Evolutionary conservation across 2,329 filamentous ascomycete genomes (phyloP).

Genomic region (Emergomyces orientalis): DNA sequence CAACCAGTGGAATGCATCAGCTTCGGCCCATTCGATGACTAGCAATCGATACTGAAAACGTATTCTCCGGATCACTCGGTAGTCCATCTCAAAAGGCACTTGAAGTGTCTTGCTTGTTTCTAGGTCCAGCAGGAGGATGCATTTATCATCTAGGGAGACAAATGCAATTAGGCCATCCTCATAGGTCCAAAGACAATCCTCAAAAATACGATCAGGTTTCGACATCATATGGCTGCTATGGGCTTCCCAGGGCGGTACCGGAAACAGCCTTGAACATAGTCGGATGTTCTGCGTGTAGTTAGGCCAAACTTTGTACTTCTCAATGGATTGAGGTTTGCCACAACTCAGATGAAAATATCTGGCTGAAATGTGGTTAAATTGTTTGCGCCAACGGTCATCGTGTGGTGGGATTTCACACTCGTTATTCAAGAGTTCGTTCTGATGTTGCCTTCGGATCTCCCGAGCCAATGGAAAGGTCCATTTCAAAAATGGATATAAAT

Average conservation of each 20-base stretch:
- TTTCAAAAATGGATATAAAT: conserved; percentile 42
- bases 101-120: conserved; percentile 34
- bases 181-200: conserved; percentile 45
- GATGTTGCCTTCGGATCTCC: conserved; percentile 40
- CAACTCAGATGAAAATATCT: conserved; percentile 47
- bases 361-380: conserved; percentile 44
- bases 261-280: conserved; percentile 32
- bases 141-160: conserved; percentile 30
- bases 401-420: conserved; percentile 7
- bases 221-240: conserved; percentile 30
- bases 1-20: conserved; percentile 42
- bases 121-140: conserved; percentile 43
- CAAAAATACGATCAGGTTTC: conserved; percentile 28
- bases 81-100: conserved; percentile 44
- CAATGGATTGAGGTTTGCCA: conserved; percentile 40
- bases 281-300: conserved; percentile 23
- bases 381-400: conserved; percentile 16
- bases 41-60: conserved; percentile 47
- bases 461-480: conserved; percentile 45
- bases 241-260: conserved; percentile 35
- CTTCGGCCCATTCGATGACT: conserved; percentile 56
- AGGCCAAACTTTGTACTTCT: conserved; percentile 37
- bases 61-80: conserved; percentile 47
- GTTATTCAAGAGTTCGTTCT: conserved; percentile 2
- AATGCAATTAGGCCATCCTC: conserved; percentile 51